phyloP scores from a whole-genome alignment of 2,329 filamentous ascomycete species.

The Verticillium nonalfalfae region DNA sequence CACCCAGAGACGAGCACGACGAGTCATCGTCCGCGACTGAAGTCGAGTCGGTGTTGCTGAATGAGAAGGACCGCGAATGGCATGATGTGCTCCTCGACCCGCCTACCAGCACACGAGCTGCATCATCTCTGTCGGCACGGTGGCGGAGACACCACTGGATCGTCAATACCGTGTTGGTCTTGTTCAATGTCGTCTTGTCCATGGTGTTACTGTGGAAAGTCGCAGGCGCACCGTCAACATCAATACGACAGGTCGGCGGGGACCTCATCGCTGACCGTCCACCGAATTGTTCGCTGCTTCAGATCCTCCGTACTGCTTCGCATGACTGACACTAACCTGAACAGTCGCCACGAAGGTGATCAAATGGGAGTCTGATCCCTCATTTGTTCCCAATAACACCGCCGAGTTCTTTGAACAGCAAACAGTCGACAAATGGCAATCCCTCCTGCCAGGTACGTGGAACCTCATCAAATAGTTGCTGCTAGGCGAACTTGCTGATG shows the following conservation, averaged over 20 bases:
- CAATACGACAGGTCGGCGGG: conserved; percentile 27
- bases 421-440: conserved; percentile 29
- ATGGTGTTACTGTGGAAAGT: conserved; percentile 8
- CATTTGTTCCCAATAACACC: conserved; percentile 29
- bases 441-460: conserved; percentile 29
- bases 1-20: conserved; percentile 2
- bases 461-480: conserved; percentile 17
- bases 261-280: conserved; percentile 29
- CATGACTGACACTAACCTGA: background rate
- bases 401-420: conserved; percentile 30
- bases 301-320: conserved; percentile 1
- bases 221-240: background rate
- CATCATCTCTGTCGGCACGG: background rate
- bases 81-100: conserved; percentile 4
- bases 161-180: conserved; percentile 6
- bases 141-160: conserved; percentile 6
- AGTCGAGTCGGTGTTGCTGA: conserved; percentile 5
- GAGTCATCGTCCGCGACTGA: conserved; percentile 6
- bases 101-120: background rate
- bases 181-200: conserved; percentile 7
- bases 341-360: conserved; percentile 27
- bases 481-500: conserved; percentile 16
- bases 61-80: conserved; percentile 8
- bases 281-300: conserved; percentile 18
- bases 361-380: conserved; percentile 29